Base-by-base conservation (phyloP, 805 yeast genomes). In the Lachancea lanzarotensis region DNA sequence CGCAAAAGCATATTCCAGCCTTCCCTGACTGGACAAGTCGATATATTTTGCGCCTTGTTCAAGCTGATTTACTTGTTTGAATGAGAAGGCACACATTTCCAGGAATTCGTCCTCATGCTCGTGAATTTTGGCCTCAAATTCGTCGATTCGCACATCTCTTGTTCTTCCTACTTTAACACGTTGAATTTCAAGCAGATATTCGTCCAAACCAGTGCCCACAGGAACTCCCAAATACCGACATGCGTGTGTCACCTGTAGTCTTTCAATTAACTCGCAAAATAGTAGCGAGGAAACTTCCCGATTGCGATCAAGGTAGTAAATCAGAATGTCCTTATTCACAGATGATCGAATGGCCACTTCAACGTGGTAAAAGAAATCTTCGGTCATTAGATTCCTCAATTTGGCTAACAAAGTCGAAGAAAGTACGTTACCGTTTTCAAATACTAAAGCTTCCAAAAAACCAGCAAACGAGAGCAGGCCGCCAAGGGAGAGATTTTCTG, bases 41-140 rank as follows among this genome's bases (percentile, higher is more conserved):
- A 81, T 69, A 57, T 73, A 79, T 4, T 74, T 67, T 27, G 76
- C 76, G 26, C 84, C 84, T 27, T 75, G 68, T 51, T 82, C 85
- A 45, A 82, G 64, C 15, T 52, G 55, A 16, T 36, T 42, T 18
- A 63, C 44, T 25, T 60, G 62, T 3, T 45, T 31, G 2, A 49
- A 40, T 6, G 68, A 46, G 16, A 52, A 52, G 2, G 45, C 45
- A 18, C 52, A 52, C 10, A 61, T 38, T 2, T 45, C 33, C 32
- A 20, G 48, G 30, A 26, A 54, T 18, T 25, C 30, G 10, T 32
- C 32, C 31, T 19, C 67, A 43, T 63, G 51, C 48, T 56, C 56
- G 52, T 62, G 72, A 64, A 69, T 56, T 60, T 55, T 44, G 41
- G 61, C 47, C 66, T 66, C 57, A 62, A 64, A 45, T 43, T 51